These are phyloP conservation scores for Casaregolazyma suthepensis DNA, from an alignment of 1,139 yeast species.

Conservation along the genomic window DNA sequence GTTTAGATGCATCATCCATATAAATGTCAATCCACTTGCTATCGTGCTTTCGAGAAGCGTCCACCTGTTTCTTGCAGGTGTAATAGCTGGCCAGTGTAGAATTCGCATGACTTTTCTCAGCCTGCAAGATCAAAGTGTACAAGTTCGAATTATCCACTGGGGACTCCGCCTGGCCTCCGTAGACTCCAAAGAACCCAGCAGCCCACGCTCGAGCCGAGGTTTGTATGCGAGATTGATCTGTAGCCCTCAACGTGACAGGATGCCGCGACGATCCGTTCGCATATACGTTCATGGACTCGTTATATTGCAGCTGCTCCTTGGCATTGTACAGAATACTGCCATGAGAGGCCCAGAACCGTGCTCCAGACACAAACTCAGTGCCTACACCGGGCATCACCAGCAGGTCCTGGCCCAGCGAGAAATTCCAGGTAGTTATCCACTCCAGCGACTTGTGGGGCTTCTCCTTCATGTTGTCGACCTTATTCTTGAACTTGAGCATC, in stretches of 20 bases:
- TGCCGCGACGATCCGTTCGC: conserved; percentile 32
- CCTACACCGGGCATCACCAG: conserved; percentile 37
- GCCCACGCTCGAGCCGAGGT: conserved; percentile 42
- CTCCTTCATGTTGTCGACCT: conserved; percentile 27
- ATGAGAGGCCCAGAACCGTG: conserved; percentile 38
- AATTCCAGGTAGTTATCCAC: conserved; percentile 35
- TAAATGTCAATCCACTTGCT: conserved; percentile 36
- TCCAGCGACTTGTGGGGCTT: conserved; percentile 22
- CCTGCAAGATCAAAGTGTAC: conserved; percentile 31
- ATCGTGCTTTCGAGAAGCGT: conserved; percentile 19
- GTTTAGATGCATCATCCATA: conserved; percentile 36
- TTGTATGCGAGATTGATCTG: conserved; percentile 36
- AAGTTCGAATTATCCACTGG: conserved; percentile 26
- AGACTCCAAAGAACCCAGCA: conserved; percentile 39
- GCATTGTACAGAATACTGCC: conserved; percentile 34
- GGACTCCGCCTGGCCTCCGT: conserved; percentile 30
- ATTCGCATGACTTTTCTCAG: conserved; percentile 34
- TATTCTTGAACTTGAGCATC: conserved; percentile 28
- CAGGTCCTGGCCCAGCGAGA: conserved; percentile 32
- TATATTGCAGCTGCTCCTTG: conserved; percentile 22
- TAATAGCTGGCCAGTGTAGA: conserved; percentile 39
- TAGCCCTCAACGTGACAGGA: conserved; percentile 35
- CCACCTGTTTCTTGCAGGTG: conserved; percentile 35
- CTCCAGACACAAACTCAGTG: conserved; percentile 35
- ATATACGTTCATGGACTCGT: conserved; percentile 25